Percentiles rank a stretch among this genome's conserved stretches.
phyloP scores from a whole-genome alignment of 345 rosid genomes.

The Citrus cavaleriei region DNA sequence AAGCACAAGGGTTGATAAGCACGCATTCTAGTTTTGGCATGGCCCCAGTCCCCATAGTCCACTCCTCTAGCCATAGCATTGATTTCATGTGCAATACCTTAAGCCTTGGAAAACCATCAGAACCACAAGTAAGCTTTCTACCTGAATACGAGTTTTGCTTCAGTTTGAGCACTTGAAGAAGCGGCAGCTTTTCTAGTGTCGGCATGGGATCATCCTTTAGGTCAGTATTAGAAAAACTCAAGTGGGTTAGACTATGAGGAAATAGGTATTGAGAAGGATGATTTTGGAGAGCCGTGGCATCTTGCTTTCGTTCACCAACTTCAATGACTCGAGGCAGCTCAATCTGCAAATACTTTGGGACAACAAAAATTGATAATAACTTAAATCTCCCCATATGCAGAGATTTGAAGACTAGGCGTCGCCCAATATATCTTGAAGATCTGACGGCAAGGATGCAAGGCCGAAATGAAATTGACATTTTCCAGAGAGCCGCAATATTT shows the following conservation, averaged over 20 bases:
- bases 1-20: not conserved
- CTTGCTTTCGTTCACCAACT: not conserved
- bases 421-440: not conserved
- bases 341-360: not conserved
- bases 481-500: not conserved
- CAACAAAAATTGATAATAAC: not conserved
- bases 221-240: no score
- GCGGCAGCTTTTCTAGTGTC: no score
- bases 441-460: not conserved
- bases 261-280: no score
- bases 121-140: no score
- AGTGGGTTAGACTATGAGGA: no score
- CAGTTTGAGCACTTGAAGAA: no score
- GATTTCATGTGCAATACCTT: slow-evolving; percentile 1
- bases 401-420: not conserved
- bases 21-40: not conserved
- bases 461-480: not conserved
- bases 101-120: not conserved
- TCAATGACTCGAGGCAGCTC: not conserved
- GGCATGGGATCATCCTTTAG: no score
- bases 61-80: slow-evolving; percentile 1
- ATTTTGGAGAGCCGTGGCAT: not conserved
- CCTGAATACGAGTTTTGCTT: no score
- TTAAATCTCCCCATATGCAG: not conserved
- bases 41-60: not conserved